Conservation (phyloP, 371 early-diverging fungal genomes). For the Mortierella sp. region DNA sequence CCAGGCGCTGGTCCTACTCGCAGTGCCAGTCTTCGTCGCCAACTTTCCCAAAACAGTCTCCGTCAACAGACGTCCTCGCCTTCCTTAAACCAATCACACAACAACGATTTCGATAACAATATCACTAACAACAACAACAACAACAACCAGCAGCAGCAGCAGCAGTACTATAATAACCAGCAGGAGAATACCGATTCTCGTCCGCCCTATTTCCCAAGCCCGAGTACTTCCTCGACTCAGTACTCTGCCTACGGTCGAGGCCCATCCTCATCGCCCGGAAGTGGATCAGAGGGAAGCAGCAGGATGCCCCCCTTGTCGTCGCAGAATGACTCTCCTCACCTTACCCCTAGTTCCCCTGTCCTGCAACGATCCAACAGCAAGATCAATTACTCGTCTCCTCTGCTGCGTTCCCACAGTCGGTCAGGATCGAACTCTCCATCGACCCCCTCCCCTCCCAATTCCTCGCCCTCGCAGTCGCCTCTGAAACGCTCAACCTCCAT, state of each 20-base stretch:
- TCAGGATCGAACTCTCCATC: conserved; percentile 24
- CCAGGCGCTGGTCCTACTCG: conserved; percentile 18
- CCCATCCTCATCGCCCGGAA: conserved; percentile 19
- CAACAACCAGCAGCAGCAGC: conserved; percentile 4
- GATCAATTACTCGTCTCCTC: conserved; percentile 43
- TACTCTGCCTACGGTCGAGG: conserved; percentile 16
- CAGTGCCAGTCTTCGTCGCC: conserved; percentile 39
- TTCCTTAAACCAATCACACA: conserved; percentile 22
- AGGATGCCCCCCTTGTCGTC: conserved; percentile 2
- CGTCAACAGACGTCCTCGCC: conserved; percentile 20
- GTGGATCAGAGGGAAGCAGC: not conserved
- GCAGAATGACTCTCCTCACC: conserved; percentile 7
- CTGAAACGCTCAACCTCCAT: conserved; percentile 46
- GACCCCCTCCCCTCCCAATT: conserved; percentile 23
- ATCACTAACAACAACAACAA: not conserved
- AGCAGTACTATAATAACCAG: not conserved
- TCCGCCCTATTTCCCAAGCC: conserved; percentile 2
- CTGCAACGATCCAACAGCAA: conserved; percentile 49
- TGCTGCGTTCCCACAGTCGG: conserved; percentile 47
- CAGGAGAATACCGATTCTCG: conserved; percentile 12
- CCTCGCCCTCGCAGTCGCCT: conserved; percentile 27
- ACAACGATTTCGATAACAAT: conserved; percentile 8
- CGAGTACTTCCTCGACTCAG: conserved; percentile 15
- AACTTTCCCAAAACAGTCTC: conserved; percentile 31
- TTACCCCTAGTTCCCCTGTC: conserved; percentile 11